Base-by-base conservation (phyloP, 2,329 filamentous ascomycete genomes). In the Microsporum ferrugineum region DNA sequence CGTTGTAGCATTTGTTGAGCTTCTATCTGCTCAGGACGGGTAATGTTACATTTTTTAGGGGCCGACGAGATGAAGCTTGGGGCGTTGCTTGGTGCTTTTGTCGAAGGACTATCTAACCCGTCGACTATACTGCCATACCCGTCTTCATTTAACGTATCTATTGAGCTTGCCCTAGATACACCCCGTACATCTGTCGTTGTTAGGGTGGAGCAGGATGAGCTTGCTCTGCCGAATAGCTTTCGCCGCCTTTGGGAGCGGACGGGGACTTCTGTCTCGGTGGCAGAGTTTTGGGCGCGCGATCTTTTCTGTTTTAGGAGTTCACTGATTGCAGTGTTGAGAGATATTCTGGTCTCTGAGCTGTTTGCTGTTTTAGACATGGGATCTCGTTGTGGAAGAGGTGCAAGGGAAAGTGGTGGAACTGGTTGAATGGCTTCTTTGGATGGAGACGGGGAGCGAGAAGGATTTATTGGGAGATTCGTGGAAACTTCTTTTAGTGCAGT, bases 141-240 rank as follows among this genome's bases (percentile, higher is more conserved):
- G 56, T 76, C 73, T 62, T 76, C 72, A 63, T 79, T 79, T 7
- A 79, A 68, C 29, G 77, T 79, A 62, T 79, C 78, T 60, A 79
- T 74, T n/a, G 77, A 79, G 67, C 76, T 78, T 33, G 77, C 77
- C 39, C 77, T 75, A 3, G 77, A 78, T 47, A 70, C 66, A 23
- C 66, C 62, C 2, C 58, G 41, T 17, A 29, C 29, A 14, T 60
- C 17, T 27, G 27, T 27, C 7, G 68, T 66, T 29, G 68, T 66
- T 29, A 68, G 67, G 10, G 63, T 59, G 41, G 75, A 77, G 17
- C 71, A 67, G 57, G 73, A 71, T 5, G 76, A 78, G 49, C 72
- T 68, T 10, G 75, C 76, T 58, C 76, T 71, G 36, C 76, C 76
- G 8, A 78, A 66, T 29, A 78, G 72, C 8, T 72, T 72, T 63